Conservation (phyloP, 192 early-diverging fungal genomes). For the Coemansia brasiliensis region DNA sequence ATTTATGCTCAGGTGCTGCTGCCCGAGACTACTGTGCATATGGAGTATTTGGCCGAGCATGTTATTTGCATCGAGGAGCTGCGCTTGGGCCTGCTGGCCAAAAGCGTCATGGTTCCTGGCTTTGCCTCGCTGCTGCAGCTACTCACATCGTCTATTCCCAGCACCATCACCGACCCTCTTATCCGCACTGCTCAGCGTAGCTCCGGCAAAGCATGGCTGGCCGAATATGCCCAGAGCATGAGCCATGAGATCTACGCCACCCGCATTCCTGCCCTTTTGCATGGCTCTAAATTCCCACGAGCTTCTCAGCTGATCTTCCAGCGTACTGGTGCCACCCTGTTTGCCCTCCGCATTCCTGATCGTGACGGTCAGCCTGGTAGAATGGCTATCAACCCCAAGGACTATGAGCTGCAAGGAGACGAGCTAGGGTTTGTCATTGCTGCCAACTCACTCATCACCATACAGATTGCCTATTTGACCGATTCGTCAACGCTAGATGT, state of each 20-base stretch:
- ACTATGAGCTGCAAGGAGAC: slow-evolving; percentile 59
- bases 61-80: slow-evolving; percentile 74
- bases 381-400: slow-evolving; percentile 60
- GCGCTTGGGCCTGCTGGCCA: slow-evolving; percentile 67
- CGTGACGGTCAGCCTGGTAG: slow-evolving; percentile 12
- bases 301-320: slow-evolving; percentile 60
- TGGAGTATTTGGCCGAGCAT: slow-evolving; percentile 70
- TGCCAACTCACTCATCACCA: slow-evolving; percentile 42
- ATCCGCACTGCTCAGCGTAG: slow-evolving; percentile 24
- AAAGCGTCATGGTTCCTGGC: slow-evolving; percentile 68
- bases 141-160: slow-evolving; percentile 67
- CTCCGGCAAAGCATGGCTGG: slow-evolving; percentile 51
- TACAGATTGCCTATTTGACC: slow-evolving; percentile 40
- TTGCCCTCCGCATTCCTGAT: slow-evolving; percentile 55
- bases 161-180: slow-evolving; percentile 47
- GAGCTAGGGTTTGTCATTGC: slow-evolving; percentile 67
- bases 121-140: slow-evolving; percentile 69
- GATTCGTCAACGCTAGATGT: slow-evolving; percentile 24
- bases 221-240: slow-evolving; percentile 63
- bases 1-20: slow-evolving; percentile 65
- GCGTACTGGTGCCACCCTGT: slow-evolving; percentile 61
- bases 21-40: slow-evolving; percentile 71
- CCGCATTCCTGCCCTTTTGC: slow-evolving; percentile 46
- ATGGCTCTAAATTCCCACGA: slow-evolving; percentile 57
- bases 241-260: slow-evolving; percentile 68